Conservation (phyloP, 257 asterid genomes). For the Gentiana macrophylla region DNA sequence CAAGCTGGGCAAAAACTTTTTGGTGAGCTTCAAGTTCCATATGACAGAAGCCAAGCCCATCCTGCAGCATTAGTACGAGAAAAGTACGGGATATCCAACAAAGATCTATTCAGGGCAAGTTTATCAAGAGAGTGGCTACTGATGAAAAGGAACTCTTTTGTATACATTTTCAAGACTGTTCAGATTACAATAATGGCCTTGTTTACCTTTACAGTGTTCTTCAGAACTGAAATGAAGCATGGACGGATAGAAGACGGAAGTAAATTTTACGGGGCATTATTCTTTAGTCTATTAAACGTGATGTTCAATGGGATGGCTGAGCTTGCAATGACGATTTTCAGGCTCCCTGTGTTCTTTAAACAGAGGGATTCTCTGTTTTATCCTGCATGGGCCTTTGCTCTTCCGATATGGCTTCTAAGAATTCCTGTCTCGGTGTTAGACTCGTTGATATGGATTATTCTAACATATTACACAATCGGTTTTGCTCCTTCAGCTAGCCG, state of each 20-base stretch:
- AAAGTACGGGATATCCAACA: conserved; percentile 55
- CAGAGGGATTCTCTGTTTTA: conserved; percentile 54
- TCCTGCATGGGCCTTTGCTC: conserved; percentile 70
- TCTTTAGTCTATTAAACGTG: conserved; percentile 57
- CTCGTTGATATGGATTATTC: conserved; percentile 55
- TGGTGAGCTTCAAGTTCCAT: conserved; percentile 33
- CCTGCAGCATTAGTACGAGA: conserved; percentile 59
- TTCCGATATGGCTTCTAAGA: conserved; percentile 62
- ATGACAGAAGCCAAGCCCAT: conserved; percentile 42
- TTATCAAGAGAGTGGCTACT: conserved; percentile 53
- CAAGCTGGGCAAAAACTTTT: conserved; percentile 38
- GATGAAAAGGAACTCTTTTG: conserved; percentile 53
- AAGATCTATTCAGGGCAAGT: conserved; percentile 52
- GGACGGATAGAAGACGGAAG: conserved; percentile 51
- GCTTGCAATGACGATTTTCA: conserved; percentile 54
- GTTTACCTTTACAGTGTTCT: conserved; percentile 61
- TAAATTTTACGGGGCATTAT: conserved; percentile 55
- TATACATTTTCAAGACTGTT: conserved; percentile 56
- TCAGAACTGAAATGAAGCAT: conserved; percentile 48
- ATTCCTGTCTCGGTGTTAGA: conserved; percentile 53
- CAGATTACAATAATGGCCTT: conserved; percentile 64
- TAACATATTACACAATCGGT: conserved; percentile 65
- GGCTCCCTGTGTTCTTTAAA: conserved; percentile 65
- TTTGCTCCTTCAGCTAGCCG: conserved; percentile 62
- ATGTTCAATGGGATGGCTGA: conserved; percentile 73